phyloP scores from a whole-genome alignment of 1,284 basidiomycete species.

The Coniferiporia sulphurascens region DNA sequence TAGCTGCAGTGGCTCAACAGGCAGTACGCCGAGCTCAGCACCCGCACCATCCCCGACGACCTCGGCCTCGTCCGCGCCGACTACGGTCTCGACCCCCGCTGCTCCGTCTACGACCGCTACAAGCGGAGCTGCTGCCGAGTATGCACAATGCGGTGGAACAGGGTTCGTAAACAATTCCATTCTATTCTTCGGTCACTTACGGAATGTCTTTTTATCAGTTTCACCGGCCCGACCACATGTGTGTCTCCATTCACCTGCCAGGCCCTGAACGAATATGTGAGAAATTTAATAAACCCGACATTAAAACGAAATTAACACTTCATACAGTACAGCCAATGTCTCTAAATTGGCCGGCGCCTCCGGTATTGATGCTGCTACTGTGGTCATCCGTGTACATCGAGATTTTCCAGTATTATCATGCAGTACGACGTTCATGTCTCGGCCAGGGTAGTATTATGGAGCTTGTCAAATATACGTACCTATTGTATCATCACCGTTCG shows the following conservation, averaged over 20 bases:
- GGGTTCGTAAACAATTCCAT: slow-evolving; percentile 1
- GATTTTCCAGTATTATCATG: too few species aligned
- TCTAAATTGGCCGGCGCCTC: neutral
- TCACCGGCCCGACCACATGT: slow-evolving; percentile 15
- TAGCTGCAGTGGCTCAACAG: slow-evolving; percentile 10
- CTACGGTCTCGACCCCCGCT: neutral
- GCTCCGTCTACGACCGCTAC: neutral
- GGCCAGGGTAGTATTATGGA: too few species aligned
- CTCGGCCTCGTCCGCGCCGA: neutral
- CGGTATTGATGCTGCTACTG: too few species aligned
- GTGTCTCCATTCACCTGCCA: slow-evolving; percentile 14
- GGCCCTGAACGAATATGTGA: slow-evolving; percentile 13
- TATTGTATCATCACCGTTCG: too few species aligned
- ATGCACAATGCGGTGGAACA: slow-evolving; percentile 16
- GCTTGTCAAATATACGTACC: too few species aligned
- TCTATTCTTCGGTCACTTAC: neutral
- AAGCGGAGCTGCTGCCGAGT: slow-evolving; percentile 12
- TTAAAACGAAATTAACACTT: too few species aligned
- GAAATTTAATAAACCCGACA: neutral
- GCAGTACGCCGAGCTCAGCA: slow-evolving; percentile 1
- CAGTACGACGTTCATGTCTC: too few species aligned
- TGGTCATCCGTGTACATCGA: too few species aligned
- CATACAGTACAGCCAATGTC: neutral
- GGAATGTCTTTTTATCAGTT: slow-evolving; percentile 1
- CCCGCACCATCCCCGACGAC: neutral